These are phyloP conservation scores for Talaromyces sp. DNA, from an alignment of 2,329 filamentous ascomycete genomes.

Conservation along the genomic window DNA sequence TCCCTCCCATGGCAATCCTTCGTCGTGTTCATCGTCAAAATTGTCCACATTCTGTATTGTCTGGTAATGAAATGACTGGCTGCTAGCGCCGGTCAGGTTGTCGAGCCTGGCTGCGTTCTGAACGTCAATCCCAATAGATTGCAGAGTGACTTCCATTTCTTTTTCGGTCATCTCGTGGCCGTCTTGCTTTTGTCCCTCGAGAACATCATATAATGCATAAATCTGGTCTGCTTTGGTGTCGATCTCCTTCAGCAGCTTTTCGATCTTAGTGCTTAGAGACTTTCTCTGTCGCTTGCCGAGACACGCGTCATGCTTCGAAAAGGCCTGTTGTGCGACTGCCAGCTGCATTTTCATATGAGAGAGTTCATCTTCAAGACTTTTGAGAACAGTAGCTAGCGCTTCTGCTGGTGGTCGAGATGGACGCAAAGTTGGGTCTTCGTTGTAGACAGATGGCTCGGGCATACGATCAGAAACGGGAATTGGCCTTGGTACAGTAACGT, in stretches of 20 bases:
- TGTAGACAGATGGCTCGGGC: conserved; percentile 41
- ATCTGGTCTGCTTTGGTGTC: conserved; percentile 75
- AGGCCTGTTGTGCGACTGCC: conserved; percentile 57
- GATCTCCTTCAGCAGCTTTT: conserved; percentile 58
- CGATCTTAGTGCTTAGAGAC: conserved; percentile 58
- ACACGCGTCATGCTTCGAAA: conserved; percentile 64
- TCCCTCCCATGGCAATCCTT: conserved; percentile 41
- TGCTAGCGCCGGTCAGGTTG: conserved; percentile 30
- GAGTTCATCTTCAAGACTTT: conserved; percentile 75
- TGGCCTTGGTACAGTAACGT: conserved; percentile 46
- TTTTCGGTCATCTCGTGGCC: conserved; percentile 61
- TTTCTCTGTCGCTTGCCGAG: conserved; percentile 63
- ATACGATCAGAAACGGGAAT: conserved; percentile 51
- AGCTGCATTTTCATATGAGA: conserved; percentile 69
- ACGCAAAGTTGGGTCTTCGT: conserved; percentile 58
- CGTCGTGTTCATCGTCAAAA: conserved; percentile 34
- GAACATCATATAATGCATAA: conserved; percentile 76
- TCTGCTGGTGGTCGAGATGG: conserved; percentile 64
- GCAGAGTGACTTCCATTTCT: conserved; percentile 62
- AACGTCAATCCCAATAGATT: conserved; percentile 41
- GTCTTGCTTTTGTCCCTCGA: conserved; percentile 70
- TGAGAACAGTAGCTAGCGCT: conserved; percentile 78
- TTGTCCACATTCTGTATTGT: conserved; percentile 14
- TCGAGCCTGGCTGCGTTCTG: conserved; percentile 17
- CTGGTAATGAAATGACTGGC: conserved; percentile 6